These are phyloP conservation scores for Ogataea ramenticola DNA, from an alignment of 805 yeast species.

Conservation along the genomic window DNA sequence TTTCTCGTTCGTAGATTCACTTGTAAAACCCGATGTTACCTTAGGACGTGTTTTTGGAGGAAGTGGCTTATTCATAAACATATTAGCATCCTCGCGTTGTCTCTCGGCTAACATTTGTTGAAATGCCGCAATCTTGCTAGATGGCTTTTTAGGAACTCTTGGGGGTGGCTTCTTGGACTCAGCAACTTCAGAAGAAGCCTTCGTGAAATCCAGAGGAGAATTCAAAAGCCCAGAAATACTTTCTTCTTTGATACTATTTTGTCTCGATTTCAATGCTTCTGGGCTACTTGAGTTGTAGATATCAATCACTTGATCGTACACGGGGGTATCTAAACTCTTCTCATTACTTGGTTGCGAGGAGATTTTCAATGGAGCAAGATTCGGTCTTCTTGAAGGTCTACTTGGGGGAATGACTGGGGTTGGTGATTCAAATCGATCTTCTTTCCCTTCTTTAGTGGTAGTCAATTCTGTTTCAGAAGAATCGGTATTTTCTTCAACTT, in stretches of 20 bases:
- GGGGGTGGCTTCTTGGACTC: slow-evolving; percentile 38
- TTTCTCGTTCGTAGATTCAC: slow-evolving; percentile 1
- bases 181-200: neutral
- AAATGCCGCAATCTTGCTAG: slow-evolving; percentile 74
- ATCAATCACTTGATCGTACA: slow-evolving; percentile 10
- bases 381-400: neutral
- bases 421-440: neutral
- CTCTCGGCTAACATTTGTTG: slow-evolving; percentile 63
- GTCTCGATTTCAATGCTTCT: slow-evolving; percentile 5
- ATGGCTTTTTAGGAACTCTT: slow-evolving; percentile 69
- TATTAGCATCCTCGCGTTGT: slow-evolving; percentile 31
- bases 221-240: neutral
- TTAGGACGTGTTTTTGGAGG: slow-evolving; percentile 17
- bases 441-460: slow-evolving; percentile 9
- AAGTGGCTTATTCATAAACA: slow-evolving; percentile 12
- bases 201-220: neutral
- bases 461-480: slow-evolving; percentile 8
- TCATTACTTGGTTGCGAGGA: slow-evolving; percentile 2
- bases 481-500: slow-evolving; percentile 7
- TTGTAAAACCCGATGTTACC: neutral
- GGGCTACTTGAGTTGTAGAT: slow-evolving; percentile 14
- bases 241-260: neutral
- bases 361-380: slow-evolving; percentile 1
- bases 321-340: slow-evolving; percentile 5
- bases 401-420: neutral